Percentiles rank a stretch among this genome's conserved stretches.
Evolutionary conservation across 2,329 filamentous ascomycete genomes (phyloP).

Genomic region (Didymella exigua): DNA sequence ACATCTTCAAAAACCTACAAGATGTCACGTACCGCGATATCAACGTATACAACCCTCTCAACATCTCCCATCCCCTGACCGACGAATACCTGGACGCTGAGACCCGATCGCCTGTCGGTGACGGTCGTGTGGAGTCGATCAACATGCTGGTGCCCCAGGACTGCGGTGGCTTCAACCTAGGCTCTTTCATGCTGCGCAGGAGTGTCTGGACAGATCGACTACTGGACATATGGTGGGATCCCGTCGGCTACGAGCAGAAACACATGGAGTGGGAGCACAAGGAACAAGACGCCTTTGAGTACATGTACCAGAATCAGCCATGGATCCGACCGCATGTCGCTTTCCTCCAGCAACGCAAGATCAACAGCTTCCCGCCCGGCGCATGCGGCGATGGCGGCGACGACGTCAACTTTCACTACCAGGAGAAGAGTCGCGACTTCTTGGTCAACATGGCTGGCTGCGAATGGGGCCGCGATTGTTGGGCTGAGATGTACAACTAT

Average conservation of each 20-base stretch:
- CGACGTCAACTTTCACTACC: slow-evolving; percentile 82
- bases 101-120: slow-evolving; percentile 74
- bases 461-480: slow-evolving; percentile 95
- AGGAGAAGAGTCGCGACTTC: slow-evolving; percentile 84
- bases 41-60: slow-evolving; percentile 92
- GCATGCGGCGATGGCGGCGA: slow-evolving; percentile 82
- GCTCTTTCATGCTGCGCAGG: slow-evolving; percentile 89
- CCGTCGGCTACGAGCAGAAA: slow-evolving; percentile 94
- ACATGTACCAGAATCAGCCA: slow-evolving; percentile 87
- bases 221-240: slow-evolving; percentile 98
- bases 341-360: slow-evolving; percentile 87
- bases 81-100: slow-evolving; percentile 76
- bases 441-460: slow-evolving; percentile 98
- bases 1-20: slow-evolving; percentile 83
- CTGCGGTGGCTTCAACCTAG: slow-evolving; percentile 93
- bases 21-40: slow-evolving; percentile 89
- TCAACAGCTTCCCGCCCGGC: slow-evolving; percentile 92
- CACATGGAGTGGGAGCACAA: slow-evolving; percentile 99
- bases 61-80: slow-evolving; percentile 83
- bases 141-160: slow-evolving; percentile 91
- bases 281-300: slow-evolving; percentile 93
- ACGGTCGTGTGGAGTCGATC: slow-evolving; percentile 77
- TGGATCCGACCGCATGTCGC: slow-evolving; percentile 89
- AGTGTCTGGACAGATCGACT: slow-evolving; percentile 89
- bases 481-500: slow-evolving; percentile 97